Conservation (phyloP, 306 rosid genomes). For the Gillenia trifoliata region DNA sequence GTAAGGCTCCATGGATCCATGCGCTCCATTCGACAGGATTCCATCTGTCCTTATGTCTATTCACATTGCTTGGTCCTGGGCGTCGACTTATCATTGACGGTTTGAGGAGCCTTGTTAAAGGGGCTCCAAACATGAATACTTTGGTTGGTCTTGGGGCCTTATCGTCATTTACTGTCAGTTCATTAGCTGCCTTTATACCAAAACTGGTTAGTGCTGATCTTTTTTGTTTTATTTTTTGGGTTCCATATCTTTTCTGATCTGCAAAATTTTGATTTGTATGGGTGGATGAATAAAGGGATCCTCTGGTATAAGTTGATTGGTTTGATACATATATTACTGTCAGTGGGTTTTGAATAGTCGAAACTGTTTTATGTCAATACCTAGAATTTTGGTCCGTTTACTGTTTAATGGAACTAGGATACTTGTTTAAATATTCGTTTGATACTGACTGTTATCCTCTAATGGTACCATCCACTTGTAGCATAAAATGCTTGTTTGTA, state of each 20-base stretch:
- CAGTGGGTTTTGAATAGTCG: not conserved
- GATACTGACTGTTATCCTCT: not conserved
- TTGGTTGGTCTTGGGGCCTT: slow-evolving; percentile 96
- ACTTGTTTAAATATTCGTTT: not conserved
- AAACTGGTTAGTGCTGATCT: slow-evolving; percentile 57
- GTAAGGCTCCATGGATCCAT: slow-evolving; percentile 80
- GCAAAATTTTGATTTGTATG: not conserved
- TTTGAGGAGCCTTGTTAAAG: slow-evolving; percentile 70
- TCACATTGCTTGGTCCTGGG: slow-evolving; percentile 94
- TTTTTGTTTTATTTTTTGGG: not conserved
- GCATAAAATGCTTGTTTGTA: not conserved
- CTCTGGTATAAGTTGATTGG: not conserved
- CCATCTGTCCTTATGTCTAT: slow-evolving; percentile 76
- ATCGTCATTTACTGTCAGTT: slow-evolving; percentile 94
- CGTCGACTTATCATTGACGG: slow-evolving; percentile 90
- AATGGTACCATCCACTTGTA: not conserved
- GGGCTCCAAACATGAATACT: slow-evolving; percentile 93
- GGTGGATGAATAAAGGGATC: not conserved
- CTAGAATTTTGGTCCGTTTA: not conserved
- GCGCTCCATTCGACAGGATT: slow-evolving; percentile 77
- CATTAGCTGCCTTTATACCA: slow-evolving; percentile 76
- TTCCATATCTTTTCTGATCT: not conserved
- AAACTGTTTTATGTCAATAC: not conserved
- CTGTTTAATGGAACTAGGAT: not conserved
- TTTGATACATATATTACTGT: not conserved